These are phyloP conservation scores for Fusarium sp. DNA, from an alignment of 2,329 filamentous ascomycete genomes.

Conservation along the genomic window DNA sequence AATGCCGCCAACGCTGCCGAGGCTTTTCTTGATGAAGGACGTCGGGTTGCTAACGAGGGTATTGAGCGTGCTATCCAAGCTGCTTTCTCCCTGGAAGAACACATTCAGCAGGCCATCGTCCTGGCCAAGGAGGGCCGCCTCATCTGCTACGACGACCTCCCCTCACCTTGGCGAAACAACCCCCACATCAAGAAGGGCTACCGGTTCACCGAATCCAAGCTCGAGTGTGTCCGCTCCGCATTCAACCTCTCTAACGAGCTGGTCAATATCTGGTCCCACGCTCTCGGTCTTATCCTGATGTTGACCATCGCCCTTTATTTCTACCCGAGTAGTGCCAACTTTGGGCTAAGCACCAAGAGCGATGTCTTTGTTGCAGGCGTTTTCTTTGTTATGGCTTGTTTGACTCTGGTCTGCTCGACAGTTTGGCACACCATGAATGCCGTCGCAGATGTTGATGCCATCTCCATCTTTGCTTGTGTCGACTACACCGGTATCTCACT, in stretches of 20 bases:
- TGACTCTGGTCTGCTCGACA: slow-evolving; percentile 94
- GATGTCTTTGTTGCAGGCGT: slow-evolving; percentile 93
- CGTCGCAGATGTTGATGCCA: slow-evolving; percentile 88
- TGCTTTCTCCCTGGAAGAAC: slow-evolving; percentile 85
- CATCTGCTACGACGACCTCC: slow-evolving; percentile 91
- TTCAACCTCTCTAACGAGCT: slow-evolving; percentile 92
- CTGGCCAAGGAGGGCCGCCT: slow-evolving; percentile 85
- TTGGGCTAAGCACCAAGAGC: slow-evolving; percentile 86
- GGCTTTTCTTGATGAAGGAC: slow-evolving; percentile 82
- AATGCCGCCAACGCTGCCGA: slow-evolving; percentile 77
- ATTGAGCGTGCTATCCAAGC: slow-evolving; percentile 85
- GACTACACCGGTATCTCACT: slow-evolving; percentile 98
- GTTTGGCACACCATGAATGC: slow-evolving; percentile 99
- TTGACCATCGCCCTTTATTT: slow-evolving; percentile 94
- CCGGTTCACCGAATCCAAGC: slow-evolving; percentile 92
- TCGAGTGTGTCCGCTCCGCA: slow-evolving; percentile 88
- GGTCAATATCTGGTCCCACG: slow-evolving; percentile 98
- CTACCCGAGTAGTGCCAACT: slow-evolving; percentile 91
- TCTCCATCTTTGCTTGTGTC: slow-evolving; percentile 97
- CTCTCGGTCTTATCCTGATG: slow-evolving; percentile 89
- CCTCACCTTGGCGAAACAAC: slow-evolving; percentile 93
- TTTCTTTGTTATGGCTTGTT: slow-evolving; percentile 96
- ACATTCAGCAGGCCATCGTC: slow-evolving; percentile 83
- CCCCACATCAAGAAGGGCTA: slow-evolving; percentile 94
- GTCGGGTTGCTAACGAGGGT: slow-evolving; percentile 85